These are phyloP conservation scores for Pseudonitzschia pungens DNA, from an alignment of 108 stramenopile genomes.

Conservation along the genomic window DNA sequence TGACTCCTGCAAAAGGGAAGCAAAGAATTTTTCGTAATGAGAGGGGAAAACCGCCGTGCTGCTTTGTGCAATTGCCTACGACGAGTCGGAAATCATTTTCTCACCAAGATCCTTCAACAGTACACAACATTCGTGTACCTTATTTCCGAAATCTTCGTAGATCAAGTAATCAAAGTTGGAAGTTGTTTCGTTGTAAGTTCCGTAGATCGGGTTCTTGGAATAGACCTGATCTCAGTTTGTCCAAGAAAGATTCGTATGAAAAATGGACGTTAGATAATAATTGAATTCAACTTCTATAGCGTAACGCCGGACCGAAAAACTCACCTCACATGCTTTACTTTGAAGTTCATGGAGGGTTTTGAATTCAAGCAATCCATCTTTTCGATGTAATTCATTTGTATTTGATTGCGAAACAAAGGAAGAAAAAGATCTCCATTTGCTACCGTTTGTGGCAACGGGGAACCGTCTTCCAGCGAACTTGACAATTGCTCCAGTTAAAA, in stretches of 20 bases:
- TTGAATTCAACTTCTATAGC: not conserved
- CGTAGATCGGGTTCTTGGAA: slow-evolving; percentile 60
- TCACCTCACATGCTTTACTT: slow-evolving; percentile 45
- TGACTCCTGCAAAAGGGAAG: slow-evolving; percentile 44
- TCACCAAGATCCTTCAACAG: slow-evolving; percentile 72
- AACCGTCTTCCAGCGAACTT: no score
- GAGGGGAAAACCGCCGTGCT: not conserved
- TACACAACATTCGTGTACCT: slow-evolving; percentile 57
- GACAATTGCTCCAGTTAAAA: no score
- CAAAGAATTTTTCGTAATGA: not conserved
- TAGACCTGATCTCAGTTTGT: slow-evolving; percentile 16
- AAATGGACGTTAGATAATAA: not conserved
- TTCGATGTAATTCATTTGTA: no score
- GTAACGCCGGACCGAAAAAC: not conserved
- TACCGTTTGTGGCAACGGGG: no score
- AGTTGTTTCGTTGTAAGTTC: slow-evolving; percentile 54
- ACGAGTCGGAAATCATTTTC: slow-evolving; percentile 13
- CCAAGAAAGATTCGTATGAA: not conserved
- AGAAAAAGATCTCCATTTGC: no score
- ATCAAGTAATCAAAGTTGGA: slow-evolving; percentile 69
- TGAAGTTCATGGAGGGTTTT: slow-evolving; percentile 79
- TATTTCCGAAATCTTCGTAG: slow-evolving; percentile 60
- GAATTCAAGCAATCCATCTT: slow-evolving; percentile 50
- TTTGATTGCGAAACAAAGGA: no score
- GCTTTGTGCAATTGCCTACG: no score